Evolutionary conservation across 805 yeast species (phyloP), one percentile per base, ranked within the genome.

Genomic region (Wickerhamia fluorescens): DNA sequence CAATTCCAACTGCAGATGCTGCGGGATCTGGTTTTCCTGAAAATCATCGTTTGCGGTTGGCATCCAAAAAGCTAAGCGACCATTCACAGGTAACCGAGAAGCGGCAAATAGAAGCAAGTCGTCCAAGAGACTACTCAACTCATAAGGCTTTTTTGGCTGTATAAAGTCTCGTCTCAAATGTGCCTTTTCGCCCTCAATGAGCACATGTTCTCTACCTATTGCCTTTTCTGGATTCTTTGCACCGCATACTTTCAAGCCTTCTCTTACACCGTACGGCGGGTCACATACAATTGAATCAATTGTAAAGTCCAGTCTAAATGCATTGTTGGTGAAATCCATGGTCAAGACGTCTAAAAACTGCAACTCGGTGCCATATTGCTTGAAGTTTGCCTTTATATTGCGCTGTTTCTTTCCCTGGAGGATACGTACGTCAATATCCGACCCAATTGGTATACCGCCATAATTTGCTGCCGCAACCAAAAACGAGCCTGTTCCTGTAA

Each of bases 231-330:
- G 71, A 36, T 70, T 56, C 38, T 71, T 75, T 4, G 94, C 82
- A 4, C 98, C 98, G 31, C 94, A 74, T 1, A 87, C 95, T 51
- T 86, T 87, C 30, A 92, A 71, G 3, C 97, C 95, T 53, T 92
- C 98, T 42, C 98, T 68, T 3, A 92, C 94, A 8, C 98, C 98
- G 53, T 92, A 92, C 0, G 98, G 98, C 2, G 98, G 98, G 56
- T 92, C 98, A 49, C 96, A 87, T 2, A 89, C 73, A 4, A 92
- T 89, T 1, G 83, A 68, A 49, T 92, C 96, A 9, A 92, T 66
- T 16, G 41, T 48, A 14, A 92, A 55, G 38, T 70, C 66, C 1
- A 51, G 34, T 40, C 96, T 66, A 30, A 92, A 62, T 3, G 95
- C 80, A 51, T 82, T 81, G 51, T 92, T 87, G 2, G 97, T 92